phyloP scores from a whole-genome alignment of 768 basidiomycete species.

The Leccinellum albellum region DNA sequence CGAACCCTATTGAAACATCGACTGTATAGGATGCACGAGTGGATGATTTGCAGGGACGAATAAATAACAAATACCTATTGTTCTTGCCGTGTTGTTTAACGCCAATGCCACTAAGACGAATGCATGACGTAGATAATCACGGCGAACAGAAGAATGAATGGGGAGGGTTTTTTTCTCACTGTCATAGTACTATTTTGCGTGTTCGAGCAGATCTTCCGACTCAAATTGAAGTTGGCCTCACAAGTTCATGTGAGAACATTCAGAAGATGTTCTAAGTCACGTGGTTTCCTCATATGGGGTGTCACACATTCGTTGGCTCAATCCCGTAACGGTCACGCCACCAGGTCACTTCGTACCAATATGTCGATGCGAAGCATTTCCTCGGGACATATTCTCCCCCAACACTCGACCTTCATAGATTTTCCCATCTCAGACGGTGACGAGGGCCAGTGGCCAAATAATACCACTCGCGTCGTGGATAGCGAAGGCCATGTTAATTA shows the following conservation, averaged over 20 bases:
- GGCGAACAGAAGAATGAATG: constrained; percentile 30
- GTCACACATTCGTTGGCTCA: neutral
- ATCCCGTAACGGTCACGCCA: neutral
- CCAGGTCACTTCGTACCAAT: constrained; percentile 9
- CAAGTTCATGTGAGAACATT: too few relatives aligned
- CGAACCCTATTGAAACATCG: constrained; percentile 30
- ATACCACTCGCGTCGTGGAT: constrained; percentile 52
- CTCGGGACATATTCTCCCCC: constrained; percentile 37
- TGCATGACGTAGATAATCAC: constrained; percentile 63
- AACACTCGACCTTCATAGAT: constrained; percentile 51
- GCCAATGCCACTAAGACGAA: constrained; percentile 42
- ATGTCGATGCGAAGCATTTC: constrained; percentile 20
- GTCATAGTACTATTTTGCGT: too few relatives aligned
- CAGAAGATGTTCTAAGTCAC: too few relatives aligned
- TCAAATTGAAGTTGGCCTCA: too few relatives aligned
- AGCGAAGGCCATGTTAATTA: constrained; percentile 66
- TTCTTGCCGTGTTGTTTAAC: constrained; percentile 73
- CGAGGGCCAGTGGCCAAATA: constrained; percentile 48
- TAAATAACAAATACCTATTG: constrained; percentile 19
- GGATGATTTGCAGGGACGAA: constrained; percentile 55
- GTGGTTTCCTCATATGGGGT: neutral
- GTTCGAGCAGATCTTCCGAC: too few relatives aligned
- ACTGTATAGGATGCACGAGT: constrained; percentile 47
- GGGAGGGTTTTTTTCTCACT: neutral
- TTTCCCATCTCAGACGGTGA: constrained; percentile 65